A percentile compares a stretch with the other conserved stretches of the same genome.
These are phyloP conservation scores for Zygosaccharomyces sapae DNA, from an alignment of 1,139 yeast species.

Conservation along the genomic window DNA sequence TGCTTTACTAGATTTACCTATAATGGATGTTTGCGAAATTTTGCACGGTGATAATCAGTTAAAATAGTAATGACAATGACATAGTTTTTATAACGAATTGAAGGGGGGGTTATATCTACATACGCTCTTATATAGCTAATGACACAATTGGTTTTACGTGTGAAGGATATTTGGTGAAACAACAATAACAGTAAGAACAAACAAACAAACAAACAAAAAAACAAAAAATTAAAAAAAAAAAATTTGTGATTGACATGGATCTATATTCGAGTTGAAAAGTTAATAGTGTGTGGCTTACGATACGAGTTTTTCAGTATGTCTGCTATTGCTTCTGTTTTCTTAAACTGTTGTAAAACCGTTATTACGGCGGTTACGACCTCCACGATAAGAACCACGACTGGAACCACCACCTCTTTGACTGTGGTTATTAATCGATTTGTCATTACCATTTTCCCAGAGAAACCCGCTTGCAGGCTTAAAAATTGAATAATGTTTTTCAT, in stretches of 20 bases:
- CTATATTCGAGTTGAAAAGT: neutral
- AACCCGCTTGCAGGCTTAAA: constrained; percentile 28
- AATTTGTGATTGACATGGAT: neutral
- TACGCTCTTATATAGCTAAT: constrained; percentile 7
- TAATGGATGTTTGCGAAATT: constrained; percentile 64
- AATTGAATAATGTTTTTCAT: constrained; percentile 19
- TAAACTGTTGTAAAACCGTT: constrained; percentile 12
- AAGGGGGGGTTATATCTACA: constrained; percentile 4
- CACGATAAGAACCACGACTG: constrained; percentile 16
- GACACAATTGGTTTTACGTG: constrained; percentile 3
- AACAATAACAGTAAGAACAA: neutral
- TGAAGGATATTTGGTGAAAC: neutral
- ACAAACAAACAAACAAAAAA: neutral
- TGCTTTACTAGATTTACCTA: constrained; percentile 81
- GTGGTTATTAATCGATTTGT: constrained; percentile 10
- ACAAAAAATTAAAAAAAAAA: neutral
- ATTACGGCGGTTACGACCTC: constrained; percentile 13
- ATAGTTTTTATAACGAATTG: neutral
- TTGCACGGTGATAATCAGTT: constrained; percentile 42
- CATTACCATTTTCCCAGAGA: constrained; percentile 16
- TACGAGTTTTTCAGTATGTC: neutral
- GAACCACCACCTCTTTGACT: constrained; percentile 12
- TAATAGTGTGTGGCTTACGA: neutral
- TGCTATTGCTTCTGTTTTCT: neutral
- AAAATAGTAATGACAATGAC: neutral